These are phyloP conservation scores for Hirsutella rhossiliensis DNA, from an alignment of 2,329 filamentous ascomycete species.

Conservation along the genomic window DNA sequence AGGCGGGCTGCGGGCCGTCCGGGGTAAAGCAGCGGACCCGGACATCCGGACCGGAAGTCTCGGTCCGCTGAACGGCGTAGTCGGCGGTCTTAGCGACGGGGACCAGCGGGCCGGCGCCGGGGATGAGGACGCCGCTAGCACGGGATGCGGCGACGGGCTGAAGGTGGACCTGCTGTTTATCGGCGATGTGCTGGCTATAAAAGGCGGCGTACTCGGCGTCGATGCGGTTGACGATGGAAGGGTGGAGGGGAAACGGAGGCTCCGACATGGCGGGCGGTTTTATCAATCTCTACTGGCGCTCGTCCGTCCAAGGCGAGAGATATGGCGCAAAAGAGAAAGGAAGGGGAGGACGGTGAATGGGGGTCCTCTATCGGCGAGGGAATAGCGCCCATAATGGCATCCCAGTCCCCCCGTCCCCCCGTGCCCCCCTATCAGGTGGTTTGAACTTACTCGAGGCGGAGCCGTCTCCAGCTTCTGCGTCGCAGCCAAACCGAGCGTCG, in stretches of 20 bases:
- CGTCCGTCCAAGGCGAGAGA: too few relatives aligned
- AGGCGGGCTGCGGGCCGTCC: constrained; percentile 17
- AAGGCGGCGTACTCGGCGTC: constrained; percentile 31
- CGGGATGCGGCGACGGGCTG: constrained; percentile 11
- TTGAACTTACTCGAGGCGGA: too few relatives aligned
- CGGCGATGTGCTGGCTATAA: constrained; percentile 29
- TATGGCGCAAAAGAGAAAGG: too few relatives aligned
- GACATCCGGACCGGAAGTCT: constrained; percentile 26
- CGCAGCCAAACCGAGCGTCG: too few relatives aligned
- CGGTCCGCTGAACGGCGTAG: constrained; percentile 20
- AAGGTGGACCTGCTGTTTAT: constrained; percentile 30
- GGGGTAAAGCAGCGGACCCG: constrained; percentile 30
- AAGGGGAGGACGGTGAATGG: too few relatives aligned
- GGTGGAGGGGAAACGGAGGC: constrained; percentile 25
- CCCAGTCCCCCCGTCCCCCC: too few relatives aligned
- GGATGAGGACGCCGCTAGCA: constrained; percentile 30
- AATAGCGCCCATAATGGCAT: too few relatives aligned
- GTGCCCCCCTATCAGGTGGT: too few relatives aligned
- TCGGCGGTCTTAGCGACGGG: constrained; percentile 29
- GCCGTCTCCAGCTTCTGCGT: too few relatives aligned
- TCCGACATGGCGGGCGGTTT: neutral
- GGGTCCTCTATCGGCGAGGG: too few relatives aligned
- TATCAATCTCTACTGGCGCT: too few relatives aligned
- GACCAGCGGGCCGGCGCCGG: constrained; percentile 28
- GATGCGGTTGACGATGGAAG: constrained; percentile 29